Evolutionary conservation across 1,284 basidiomycete genomes (phyloP), one percentile per base, ranked within the genome.

Genomic region (Psilocybe mexicana): DNA sequence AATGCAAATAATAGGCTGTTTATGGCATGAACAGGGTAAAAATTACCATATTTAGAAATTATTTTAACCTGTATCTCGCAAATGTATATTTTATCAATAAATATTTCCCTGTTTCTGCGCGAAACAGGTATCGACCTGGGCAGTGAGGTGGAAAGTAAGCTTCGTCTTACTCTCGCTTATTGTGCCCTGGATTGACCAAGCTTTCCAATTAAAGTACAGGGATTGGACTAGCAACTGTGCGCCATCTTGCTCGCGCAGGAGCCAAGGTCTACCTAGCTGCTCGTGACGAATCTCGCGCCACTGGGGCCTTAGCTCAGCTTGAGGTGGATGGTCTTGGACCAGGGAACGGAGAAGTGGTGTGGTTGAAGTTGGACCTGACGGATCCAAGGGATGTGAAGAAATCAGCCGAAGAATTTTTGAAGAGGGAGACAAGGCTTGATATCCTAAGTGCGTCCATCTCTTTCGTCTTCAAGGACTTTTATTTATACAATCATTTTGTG

Each of bases 241-340:
- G 70, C 52, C 71, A 74, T 43, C 73, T 79, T 5, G 74, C 70
- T 6, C 67, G 69, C 7, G 70, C 64, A n/a, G 77, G 78, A 11
- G 77, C 76, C 5, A 79, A 75, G 59, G 74, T 79, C 0, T 79
- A 79, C 61, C 68, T 79, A 49, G 75, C 69, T 18, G 72, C 74
- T 12, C 71, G 78, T 14, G 71, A 65, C 54, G 70, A 78, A 60
- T 59, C 59, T 33, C 59, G 61, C 25, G 64, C 64, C 2, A 57
- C 51, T 40, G 59, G 52, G 14, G 63, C 64, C 6, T 36, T 65
- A 24, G 58, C 60, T 28, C 56, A 58, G 38, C 57, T 67, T 2
- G 58, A 65, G 43, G 46, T 25, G 2, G 62, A 64, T 25, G 66
- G 62, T 10, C 43, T 63, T 35, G 60, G 38, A 8, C 61, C 62